These are phyloP conservation scores for Exophiala aquamarina DNA, from an alignment of 2,329 filamentous ascomycete species.

Conservation along the genomic window DNA sequence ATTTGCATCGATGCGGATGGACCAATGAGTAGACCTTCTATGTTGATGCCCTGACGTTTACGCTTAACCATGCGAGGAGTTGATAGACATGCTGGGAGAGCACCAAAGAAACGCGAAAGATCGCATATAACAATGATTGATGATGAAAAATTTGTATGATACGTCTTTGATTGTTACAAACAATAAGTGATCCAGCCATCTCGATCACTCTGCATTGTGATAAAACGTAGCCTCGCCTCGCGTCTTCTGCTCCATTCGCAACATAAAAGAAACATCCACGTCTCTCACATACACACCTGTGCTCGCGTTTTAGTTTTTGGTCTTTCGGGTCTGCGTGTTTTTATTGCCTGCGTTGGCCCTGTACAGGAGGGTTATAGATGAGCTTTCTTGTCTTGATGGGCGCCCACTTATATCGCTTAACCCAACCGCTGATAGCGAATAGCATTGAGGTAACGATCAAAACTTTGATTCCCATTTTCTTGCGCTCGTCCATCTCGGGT, in stretches of 20 bases:
- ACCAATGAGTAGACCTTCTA: no score
- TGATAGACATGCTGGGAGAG: no score
- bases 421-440: constrained; percentile 87
- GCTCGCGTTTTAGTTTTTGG: not conserved
- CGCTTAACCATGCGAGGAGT: no score
- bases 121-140: no score
- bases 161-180: constrained; percentile 23
- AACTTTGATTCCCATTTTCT: constrained; percentile 99
- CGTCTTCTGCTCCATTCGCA: not conserved
- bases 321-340: not conserved
- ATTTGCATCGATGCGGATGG: no score
- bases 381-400: constrained; percentile 95
- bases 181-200: constrained; percentile 2
- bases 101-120: no score
- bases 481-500: constrained; percentile 98
- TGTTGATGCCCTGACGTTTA: no score
- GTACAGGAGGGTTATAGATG: constrained; percentile 63
- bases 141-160: constrained; percentile 3
- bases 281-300: not conserved
- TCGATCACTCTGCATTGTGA: not conserved
- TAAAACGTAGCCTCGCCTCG: not conserved
- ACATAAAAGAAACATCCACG: constrained; percentile 2
- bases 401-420: constrained; percentile 99
- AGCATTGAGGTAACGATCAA: constrained; percentile 75
- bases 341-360: constrained; percentile 3